A percentile compares a stretch with the other conserved stretches of the same genome.
Conservation (phyloP, 768 basidiomycete species). For the Trichaptum fuscoviolaceum region DNA sequence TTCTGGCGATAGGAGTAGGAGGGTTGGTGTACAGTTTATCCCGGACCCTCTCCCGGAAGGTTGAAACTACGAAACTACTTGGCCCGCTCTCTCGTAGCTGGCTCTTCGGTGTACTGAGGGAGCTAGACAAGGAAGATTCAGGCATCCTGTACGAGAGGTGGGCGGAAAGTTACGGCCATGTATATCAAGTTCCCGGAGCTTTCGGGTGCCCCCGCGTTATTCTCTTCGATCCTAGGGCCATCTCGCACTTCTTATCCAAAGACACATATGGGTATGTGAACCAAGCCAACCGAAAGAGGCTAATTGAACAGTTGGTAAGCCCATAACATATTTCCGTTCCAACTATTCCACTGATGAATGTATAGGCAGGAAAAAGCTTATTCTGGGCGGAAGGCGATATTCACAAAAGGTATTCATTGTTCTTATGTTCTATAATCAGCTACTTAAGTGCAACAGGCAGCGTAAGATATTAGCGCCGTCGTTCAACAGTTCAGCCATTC, state of each 20-base stretch:
- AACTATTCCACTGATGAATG: background rate
- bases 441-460: background rate
- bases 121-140: slow-evolving; percentile 25
- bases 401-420: slow-evolving; percentile 31
- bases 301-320: slow-evolving; percentile 35
- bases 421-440: background rate
- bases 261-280: slow-evolving; percentile 23
- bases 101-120: slow-evolving; percentile 34
- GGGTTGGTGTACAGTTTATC: too few species aligned
- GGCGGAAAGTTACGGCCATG: slow-evolving; percentile 43
- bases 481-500: background rate
- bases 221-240: slow-evolving; percentile 35
- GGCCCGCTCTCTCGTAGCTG: slow-evolving; percentile 39
- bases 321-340: background rate
- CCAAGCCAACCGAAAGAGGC: slow-evolving; percentile 11
- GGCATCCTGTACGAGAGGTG: slow-evolving; percentile 38
- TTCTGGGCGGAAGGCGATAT: slow-evolving; percentile 37
- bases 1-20: too few species aligned
- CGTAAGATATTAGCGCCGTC: background rate
- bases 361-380: slow-evolving; percentile 30
- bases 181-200: slow-evolving; percentile 33
- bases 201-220: slow-evolving; percentile 16
- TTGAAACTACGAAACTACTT: background rate
- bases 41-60: too few species aligned
- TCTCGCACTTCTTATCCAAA: slow-evolving; percentile 43